phyloP scores from a whole-genome alignment of 768 basidiomycete genomes.

The Mycena galopus region DNA sequence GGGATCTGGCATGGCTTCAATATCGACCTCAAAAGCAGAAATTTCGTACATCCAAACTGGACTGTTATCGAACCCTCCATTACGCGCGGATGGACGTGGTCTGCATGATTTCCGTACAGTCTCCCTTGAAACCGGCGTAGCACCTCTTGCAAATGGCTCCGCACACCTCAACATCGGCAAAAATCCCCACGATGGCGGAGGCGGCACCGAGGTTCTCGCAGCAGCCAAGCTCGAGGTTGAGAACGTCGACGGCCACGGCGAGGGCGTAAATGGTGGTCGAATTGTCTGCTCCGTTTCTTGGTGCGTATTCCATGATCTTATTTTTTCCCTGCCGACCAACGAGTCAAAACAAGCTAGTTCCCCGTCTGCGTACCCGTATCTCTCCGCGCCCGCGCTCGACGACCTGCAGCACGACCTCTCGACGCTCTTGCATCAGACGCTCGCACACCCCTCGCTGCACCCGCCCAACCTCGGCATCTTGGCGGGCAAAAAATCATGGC shows the following conservation, averaged over 20 bases:
- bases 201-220: constrained; percentile 83
- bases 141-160: constrained; percentile 88
- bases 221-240: constrained; percentile 88
- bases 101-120: constrained; percentile 77
- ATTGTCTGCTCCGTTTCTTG: constrained; percentile 81
- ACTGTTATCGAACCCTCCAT: constrained; percentile 67
- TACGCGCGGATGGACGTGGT: constrained; percentile 83
- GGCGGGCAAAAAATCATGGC: constrained; percentile 76
- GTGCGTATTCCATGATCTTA: constrained; percentile 65
- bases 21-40: constrained; percentile 80
- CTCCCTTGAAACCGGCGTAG: constrained; percentile 81
- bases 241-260: constrained; percentile 56
- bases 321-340: constrained; percentile 3
- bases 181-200: constrained; percentile 64
- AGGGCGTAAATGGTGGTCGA: constrained; percentile 68
- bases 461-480: constrained; percentile 75
- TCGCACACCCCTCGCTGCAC: constrained; percentile 75
- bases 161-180: constrained; percentile 81
- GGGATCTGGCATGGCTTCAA: constrained; percentile 47
- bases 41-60: constrained; percentile 81
- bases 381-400: constrained; percentile 73
- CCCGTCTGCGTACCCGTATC: constrained; percentile 82
- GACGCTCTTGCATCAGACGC: constrained; percentile 69
- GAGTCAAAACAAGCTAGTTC: constrained; percentile 68
- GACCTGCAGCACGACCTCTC: constrained; percentile 84